These are phyloP conservation scores for Rhodotorula sp. DNA, from an alignment of 1,284 basidiomycete species.

Conservation along the genomic window DNA sequence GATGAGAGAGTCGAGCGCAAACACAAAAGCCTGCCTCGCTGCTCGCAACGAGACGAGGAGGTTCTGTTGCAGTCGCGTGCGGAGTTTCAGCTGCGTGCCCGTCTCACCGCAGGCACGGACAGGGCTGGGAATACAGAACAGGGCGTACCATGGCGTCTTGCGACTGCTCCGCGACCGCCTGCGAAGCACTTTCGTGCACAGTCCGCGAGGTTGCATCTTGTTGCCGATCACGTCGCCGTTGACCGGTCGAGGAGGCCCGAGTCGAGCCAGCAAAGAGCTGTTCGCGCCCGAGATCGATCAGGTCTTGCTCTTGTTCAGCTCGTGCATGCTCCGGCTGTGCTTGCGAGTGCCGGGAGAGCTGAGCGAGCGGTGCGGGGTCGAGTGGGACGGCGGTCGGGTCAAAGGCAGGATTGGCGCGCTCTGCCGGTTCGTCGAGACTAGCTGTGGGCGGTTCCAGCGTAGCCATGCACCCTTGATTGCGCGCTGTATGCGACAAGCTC, in stretches of 20 bases:
- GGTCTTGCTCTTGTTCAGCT: not conserved
- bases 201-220: not conserved
- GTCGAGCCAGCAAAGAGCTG: constrained; percentile 28
- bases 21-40: constrained; percentile 35
- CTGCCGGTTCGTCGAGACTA: not conserved
- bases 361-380: constrained; percentile 3
- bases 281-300: constrained; percentile 32
- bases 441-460: not conserved
- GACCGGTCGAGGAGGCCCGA: too few species aligned
- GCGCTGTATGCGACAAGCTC: too few species aligned
- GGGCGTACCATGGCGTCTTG: not conserved
- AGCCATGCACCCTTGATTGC: not conserved
- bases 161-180: not conserved
- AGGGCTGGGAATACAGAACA: not conserved
- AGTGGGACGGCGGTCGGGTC: constrained; percentile 13
- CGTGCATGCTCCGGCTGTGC: too few species aligned
- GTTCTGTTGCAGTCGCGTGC: constrained; percentile 11
- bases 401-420: not conserved
- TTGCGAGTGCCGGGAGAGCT: not conserved
- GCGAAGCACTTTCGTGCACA: too few species aligned
- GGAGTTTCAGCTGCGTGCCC: not conserved
- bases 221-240: too few species aligned
- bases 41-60: constrained; percentile 21
- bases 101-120: too few species aligned
- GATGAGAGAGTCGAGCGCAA: constrained; percentile 29